Base-by-base conservation (phyloP, 305 asterid genomes). In the Fraxinus platypoda region DNA sequence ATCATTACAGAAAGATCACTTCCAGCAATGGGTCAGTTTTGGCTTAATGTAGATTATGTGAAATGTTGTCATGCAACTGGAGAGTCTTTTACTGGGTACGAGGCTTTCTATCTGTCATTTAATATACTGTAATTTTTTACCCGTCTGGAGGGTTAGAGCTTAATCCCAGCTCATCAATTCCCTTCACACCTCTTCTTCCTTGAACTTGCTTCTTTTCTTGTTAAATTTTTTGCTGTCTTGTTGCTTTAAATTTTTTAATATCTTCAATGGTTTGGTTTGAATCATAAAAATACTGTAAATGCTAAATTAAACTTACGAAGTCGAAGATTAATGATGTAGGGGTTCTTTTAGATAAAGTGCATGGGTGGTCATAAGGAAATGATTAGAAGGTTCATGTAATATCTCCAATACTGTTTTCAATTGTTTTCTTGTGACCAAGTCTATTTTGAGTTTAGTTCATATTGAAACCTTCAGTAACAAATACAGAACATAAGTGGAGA, bases 1-100 rank as follows among this genome's bases (percentile, higher is more conserved):
- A 92, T 93, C 76, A 80, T 94, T 81, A 88, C 89, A 77, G 97
- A 93, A 78, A 90, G 97, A 87, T 87, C 93, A 68, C 91, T 92
- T 84, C 91, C 90, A 73, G 95, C 89, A 81, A 97, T 97, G 98
- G 92, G 95, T 57, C 94, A 81, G 78, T 89, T 97, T 84, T 97
- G 99, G 99, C 97, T 94, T 75, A 91, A 94, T 87, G 96, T 95
- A 25, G 97, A 94, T 87, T 97, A 97, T 76, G 98, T 97, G 84
- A 97, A 97, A 86, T 97, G 99, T 71, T 90, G 89, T 87, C 97
- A 92, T 88, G 93, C 97, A 77, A 88, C 90, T 66, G 99, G 98
- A 84, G 94, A 90, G 86, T 88, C 90, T 87, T 94, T 86, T 82
- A 90, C 95, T 35, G 98, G 99, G 98, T 97, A 93, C 11, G 94